Percentiles rank a stretch among this genome's conserved stretches.
Evolutionary conservation across 768 basidiomycete genomes (phyloP).

Genomic region (Collybiopsis confluens): DNA sequence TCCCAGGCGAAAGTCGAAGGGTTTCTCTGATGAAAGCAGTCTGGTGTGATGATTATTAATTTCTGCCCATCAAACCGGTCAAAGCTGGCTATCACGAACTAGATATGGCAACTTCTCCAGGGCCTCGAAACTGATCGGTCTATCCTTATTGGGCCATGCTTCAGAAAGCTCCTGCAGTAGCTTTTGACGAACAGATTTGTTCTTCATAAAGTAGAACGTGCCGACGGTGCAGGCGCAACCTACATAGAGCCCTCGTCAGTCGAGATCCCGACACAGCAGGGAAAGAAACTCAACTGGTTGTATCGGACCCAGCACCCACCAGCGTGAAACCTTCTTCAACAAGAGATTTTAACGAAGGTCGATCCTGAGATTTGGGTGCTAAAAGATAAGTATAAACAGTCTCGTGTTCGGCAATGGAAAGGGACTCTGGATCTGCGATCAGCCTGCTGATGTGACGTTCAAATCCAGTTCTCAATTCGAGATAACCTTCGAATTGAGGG

Average conservation of each 20-base stretch:
- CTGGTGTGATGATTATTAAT: constrained; percentile 22
- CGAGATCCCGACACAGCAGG: too few relatives aligned
- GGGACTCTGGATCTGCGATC: constrained; percentile 10
- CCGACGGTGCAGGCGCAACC: constrained; percentile 34
- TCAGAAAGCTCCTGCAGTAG: constrained; percentile 29
- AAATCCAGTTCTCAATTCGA: constrained; percentile 9
- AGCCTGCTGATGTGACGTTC: constrained; percentile 14
- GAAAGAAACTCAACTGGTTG: constrained; percentile 11
- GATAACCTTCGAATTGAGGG: constrained; percentile 11
- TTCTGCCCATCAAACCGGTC: neutral
- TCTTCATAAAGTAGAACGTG: constrained; percentile 31
- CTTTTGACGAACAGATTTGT: constrained; percentile 20
- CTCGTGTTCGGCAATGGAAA: constrained; percentile 10
- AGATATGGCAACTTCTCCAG: constrained; percentile 41
- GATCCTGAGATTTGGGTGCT: constrained; percentile 6
- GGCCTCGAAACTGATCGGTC: constrained; percentile 19
- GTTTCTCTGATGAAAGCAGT: constrained; percentile 46
- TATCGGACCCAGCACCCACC: constrained; percentile 35
- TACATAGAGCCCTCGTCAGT: constrained; percentile 11
- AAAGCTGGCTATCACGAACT: constrained; percentile 20
- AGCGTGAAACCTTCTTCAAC: constrained; percentile 33
- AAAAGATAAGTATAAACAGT: constrained; percentile 21
- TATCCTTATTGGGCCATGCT: constrained; percentile 32
- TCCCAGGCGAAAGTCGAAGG: constrained; percentile 36
- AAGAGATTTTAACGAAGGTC: constrained; percentile 13